A percentile compares a stretch with the other conserved stretches of the same genome.
phyloP scores from a whole-genome alignment of 805 yeast species.

The Starmerella apicola region DNA sequence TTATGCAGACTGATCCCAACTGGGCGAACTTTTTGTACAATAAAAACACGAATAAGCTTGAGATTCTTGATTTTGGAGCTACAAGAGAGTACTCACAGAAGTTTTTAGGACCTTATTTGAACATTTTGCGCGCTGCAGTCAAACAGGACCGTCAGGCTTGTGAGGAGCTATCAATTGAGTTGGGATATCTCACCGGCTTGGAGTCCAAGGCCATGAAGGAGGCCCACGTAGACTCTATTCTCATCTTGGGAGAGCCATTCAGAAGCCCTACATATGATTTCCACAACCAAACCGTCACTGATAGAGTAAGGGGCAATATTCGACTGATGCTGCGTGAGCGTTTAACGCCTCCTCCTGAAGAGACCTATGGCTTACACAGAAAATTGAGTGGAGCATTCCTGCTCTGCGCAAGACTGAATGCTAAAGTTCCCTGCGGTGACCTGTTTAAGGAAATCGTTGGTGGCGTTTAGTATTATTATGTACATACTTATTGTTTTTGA shows the following conservation, averaged over 20 bases:
- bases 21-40: constrained; percentile 97
- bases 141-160: constrained; percentile 51
- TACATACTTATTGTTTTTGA: too few relatives aligned
- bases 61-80: constrained; percentile 90
- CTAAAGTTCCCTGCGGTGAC: constrained; percentile 68
- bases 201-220: constrained; percentile 79
- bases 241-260: constrained; percentile 90
- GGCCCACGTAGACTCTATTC: constrained; percentile 83
- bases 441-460: constrained; percentile 70
- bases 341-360: constrained; percentile 95
- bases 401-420: constrained; percentile 73
- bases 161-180: constrained; percentile 48
- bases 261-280: constrained; percentile 52
- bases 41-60: constrained; percentile 54
- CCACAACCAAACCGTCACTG: constrained; percentile 79
- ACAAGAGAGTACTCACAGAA: constrained; percentile 62
- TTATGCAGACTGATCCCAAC: constrained; percentile 98
- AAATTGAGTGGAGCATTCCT: constrained; percentile 89
- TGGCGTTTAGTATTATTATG: neutral
- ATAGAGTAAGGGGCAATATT: constrained; percentile 77
- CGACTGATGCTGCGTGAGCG: constrained; percentile 84
- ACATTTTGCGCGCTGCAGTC: constrained; percentile 63
- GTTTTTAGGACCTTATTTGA: constrained; percentile 58
- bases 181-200: constrained; percentile 85
- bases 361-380: constrained; percentile 91